Evolutionary conservation across 495 filamentous ascomycete species (phyloP).

Genomic region (Penicillium egyptiacum): DNA sequence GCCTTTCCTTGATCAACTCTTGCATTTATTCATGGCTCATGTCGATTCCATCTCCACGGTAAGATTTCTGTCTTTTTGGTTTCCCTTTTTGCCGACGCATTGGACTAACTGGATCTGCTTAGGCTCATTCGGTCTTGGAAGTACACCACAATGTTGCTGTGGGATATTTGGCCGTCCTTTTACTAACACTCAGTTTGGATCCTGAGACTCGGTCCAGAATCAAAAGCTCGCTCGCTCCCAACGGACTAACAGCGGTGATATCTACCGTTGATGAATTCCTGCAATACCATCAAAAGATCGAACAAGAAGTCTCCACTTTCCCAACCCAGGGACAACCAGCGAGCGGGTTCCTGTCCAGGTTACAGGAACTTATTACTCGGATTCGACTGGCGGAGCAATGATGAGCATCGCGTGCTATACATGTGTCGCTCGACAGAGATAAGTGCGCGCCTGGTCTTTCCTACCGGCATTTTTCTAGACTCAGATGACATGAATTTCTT

Average conservation of each 20-base stretch:
- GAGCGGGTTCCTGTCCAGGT: slow-evolving; percentile 56
- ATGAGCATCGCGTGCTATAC: neutral
- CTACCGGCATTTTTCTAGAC: neutral
- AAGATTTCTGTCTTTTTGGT: slow-evolving; percentile 18
- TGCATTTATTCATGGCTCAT: slow-evolving; percentile 43
- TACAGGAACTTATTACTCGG: slow-evolving; percentile 51
- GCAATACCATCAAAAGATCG: slow-evolving; percentile 71
- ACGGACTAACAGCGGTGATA: slow-evolving; percentile 62
- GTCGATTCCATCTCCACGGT: slow-evolving; percentile 49
- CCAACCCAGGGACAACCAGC: slow-evolving; percentile 33
- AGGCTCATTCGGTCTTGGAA: slow-evolving; percentile 84
- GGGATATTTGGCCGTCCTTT: slow-evolving; percentile 83
- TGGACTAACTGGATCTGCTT: slow-evolving; percentile 7
- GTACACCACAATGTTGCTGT: slow-evolving; percentile 84
- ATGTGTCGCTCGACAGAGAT: neutral
- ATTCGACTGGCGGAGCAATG: slow-evolving; percentile 26
- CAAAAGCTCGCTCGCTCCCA: slow-evolving; percentile 52
- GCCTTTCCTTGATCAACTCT: slow-evolving; percentile 42
- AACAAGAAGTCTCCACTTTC: slow-evolving; percentile 38
- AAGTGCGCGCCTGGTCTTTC: neutral
- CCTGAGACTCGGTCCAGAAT: slow-evolving; percentile 52
- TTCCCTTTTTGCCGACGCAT: neutral
- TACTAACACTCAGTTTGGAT: slow-evolving; percentile 75
- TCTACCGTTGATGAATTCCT: slow-evolving; percentile 86
- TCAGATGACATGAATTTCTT: neutral